These are phyloP conservation scores for Elsinoe australis DNA, from an alignment of 2,329 filamentous ascomycete species.

Conservation along the genomic window DNA sequence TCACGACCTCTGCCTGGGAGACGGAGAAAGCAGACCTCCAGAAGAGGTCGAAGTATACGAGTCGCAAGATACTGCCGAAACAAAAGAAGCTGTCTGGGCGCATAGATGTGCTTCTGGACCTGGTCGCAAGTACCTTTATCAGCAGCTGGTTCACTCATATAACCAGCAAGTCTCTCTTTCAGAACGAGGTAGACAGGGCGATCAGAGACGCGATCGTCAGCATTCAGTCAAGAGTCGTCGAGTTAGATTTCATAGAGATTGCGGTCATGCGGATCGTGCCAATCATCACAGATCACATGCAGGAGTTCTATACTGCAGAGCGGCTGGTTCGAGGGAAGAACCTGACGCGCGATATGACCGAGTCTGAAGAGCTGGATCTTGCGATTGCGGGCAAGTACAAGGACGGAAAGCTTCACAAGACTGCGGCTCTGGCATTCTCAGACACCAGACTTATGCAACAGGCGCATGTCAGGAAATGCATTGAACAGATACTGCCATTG, in stretches of 20 bases:
- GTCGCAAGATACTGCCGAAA: constrained; percentile 63
- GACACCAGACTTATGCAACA: constrained; percentile 82
- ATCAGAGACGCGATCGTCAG: constrained; percentile 65
- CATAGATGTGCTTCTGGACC: constrained; percentile 68
- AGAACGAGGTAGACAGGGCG: constrained; percentile 75
- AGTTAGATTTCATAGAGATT: constrained; percentile 76
- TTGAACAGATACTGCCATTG: constrained; percentile 62
- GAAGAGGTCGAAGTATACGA: constrained; percentile 58
- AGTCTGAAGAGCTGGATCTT: constrained; percentile 90
- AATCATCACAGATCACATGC: constrained; percentile 79
- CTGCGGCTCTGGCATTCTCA: constrained; percentile 72
- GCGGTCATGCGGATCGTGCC: constrained; percentile 77
- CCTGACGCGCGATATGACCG: constrained; percentile 80
- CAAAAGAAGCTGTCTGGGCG: constrained; percentile 71
- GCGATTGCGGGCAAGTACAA: constrained; percentile 93
- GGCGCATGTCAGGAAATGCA: constrained; percentile 73
- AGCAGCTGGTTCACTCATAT: constrained; percentile 83
- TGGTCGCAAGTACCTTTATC: constrained; percentile 77
- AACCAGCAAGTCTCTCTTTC: constrained; percentile 69
- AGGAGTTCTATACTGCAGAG: constrained; percentile 86
- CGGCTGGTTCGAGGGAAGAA: constrained; percentile 77
- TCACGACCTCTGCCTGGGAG: constrained; percentile 50
- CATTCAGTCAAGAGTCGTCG: constrained; percentile 63
- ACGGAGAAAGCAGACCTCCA: constrained; percentile 61
- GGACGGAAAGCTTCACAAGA: constrained; percentile 79